Conservation (phyloP, 73 alveolate genomes). For the Blepharisma japonicum region DNA sequence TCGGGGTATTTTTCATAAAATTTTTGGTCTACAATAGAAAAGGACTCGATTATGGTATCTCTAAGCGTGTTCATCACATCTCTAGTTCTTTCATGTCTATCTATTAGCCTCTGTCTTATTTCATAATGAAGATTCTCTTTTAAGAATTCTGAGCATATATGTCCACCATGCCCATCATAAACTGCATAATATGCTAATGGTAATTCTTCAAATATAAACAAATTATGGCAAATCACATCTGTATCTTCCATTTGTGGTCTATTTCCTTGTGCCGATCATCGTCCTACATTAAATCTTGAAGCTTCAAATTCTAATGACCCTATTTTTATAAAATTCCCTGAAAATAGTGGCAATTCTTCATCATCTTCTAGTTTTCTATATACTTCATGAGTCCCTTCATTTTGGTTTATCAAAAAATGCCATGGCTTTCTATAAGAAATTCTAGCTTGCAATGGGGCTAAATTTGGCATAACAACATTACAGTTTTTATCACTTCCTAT, state of each 20-base stretch:
- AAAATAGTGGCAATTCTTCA: background rate
- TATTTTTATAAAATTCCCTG: constrained; percentile 13
- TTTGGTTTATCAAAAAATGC: background rate
- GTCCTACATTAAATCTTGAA: constrained; percentile 23
- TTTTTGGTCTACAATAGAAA: constrained; percentile 29
- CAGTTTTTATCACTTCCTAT: background rate
- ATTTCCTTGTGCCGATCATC: constrained; percentile 26
- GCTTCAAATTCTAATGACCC: constrained; percentile 28
- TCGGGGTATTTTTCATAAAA: constrained; percentile 30
- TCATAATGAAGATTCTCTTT: constrained; percentile 47
- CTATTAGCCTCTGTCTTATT: constrained; percentile 38
- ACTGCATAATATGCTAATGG: constrained; percentile 74
- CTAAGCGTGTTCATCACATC: constrained; percentile 24
- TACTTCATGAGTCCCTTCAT: constrained; percentile 9
- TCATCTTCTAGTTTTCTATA: background rate
- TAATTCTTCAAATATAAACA: constrained; percentile 37
- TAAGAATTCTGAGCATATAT: constrained; percentile 57
- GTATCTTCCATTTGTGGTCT: constrained; percentile 34
- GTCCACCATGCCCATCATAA: constrained; percentile 79
- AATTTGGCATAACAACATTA: background rate
- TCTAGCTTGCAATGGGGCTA: background rate
- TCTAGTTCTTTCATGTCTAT: constrained; percentile 16
- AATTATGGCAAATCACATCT: constrained; percentile 30
- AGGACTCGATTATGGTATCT: constrained; percentile 22
- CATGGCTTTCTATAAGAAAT: background rate